A percentile compares a stretch with the other conserved stretches of the same genome.
phyloP scores from a whole-genome alignment of 805 yeast genomes.

The Spathaspora girioi region DNA sequence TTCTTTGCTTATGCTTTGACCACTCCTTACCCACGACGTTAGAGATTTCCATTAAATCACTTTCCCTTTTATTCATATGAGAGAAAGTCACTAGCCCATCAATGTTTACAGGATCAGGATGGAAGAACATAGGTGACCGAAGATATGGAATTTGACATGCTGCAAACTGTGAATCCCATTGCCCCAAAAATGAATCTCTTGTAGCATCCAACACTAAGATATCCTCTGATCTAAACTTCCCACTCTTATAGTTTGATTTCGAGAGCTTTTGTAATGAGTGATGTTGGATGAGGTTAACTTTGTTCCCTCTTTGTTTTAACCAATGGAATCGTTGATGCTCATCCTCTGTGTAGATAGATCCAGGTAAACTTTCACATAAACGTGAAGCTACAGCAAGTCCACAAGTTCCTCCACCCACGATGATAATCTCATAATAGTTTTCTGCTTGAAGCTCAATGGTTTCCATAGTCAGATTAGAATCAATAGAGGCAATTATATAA shows the following conservation, averaged over 20 bases:
- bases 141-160: constrained; percentile 40
- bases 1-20: constrained; percentile 40
- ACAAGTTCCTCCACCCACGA: constrained; percentile 48
- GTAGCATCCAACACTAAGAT: constrained; percentile 36
- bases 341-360: constrained; percentile 42
- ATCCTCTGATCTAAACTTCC: constrained; percentile 18
- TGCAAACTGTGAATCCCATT: constrained; percentile 42
- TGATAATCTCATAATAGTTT: constrained; percentile 31
- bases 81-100: constrained; percentile 44
- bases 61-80: constrained; percentile 23
- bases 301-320: constrained; percentile 31
- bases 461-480: constrained; percentile 3
- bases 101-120: constrained; percentile 41
- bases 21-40: constrained; percentile 43
- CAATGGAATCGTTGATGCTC: constrained; percentile 47
- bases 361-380: constrained; percentile 40
- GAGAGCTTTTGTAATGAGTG: constrained; percentile 8
- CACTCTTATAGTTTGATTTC: background rate
- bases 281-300: constrained; percentile 21
- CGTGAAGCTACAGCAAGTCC: constrained; percentile 40
- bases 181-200: constrained; percentile 32
- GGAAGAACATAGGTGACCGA: constrained; percentile 48
- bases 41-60: constrained; percentile 37
- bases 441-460: constrained; percentile 6
- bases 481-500: too few relatives aligned